Conservation (phyloP, 2,329 filamentous ascomycete species). For the Cercospora sp. region DNA sequence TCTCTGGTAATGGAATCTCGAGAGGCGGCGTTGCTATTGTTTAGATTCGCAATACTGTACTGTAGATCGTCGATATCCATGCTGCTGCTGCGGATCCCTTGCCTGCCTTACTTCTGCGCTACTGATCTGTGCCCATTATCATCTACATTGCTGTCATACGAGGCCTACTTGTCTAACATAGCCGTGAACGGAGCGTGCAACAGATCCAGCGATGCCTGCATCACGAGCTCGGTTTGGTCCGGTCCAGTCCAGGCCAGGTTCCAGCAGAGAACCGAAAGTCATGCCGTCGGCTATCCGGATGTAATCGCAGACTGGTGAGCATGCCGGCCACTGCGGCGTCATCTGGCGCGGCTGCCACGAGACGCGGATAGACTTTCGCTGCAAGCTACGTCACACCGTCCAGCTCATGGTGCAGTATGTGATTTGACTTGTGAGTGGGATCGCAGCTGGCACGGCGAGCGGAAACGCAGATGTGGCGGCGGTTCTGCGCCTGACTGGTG, state of each 20-base stretch:
- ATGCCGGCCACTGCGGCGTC: neutral
- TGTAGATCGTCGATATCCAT: neutral
- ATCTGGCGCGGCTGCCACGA: conserved; percentile 6
- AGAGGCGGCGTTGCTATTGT: neutral
- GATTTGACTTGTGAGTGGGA: neutral
- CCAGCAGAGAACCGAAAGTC: neutral
- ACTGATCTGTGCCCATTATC: neutral
- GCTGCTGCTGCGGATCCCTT: neutral
- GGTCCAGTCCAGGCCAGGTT: neutral
- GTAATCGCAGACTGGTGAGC: neutral
- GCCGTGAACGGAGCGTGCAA: neutral
- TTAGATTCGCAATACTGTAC: too few relatives aligned
- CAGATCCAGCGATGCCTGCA: neutral
- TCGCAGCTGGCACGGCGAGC: neutral
- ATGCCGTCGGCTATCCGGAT: conserved; percentile 7
- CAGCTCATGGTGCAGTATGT: neutral
- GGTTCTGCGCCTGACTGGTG: neutral
- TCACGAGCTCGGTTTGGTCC: neutral
- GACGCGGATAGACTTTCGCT: neutral
- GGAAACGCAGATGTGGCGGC: neutral
- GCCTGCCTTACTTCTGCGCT: neutral
- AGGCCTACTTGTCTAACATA: neutral
- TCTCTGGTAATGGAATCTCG: neutral
- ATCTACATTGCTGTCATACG: neutral
- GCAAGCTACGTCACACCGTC: neutral